These are phyloP conservation scores for Thalassiosira delicatula DNA, from an alignment of 352 stramenopile species.

Conservation along the genomic window DNA sequence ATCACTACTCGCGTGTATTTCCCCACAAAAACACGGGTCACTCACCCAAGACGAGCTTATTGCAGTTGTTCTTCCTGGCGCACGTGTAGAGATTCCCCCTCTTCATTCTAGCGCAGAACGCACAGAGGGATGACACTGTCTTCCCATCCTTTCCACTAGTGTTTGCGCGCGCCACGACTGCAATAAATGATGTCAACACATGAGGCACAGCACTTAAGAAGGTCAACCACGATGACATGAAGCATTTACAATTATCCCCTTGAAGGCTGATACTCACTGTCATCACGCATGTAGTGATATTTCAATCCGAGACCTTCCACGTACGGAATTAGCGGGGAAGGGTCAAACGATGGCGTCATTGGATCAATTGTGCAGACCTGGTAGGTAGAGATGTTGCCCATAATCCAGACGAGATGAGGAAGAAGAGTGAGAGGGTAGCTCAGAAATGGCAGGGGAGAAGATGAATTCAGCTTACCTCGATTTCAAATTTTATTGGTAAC, in stretches of 20 bases:
- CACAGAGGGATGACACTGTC: conserved; percentile 90
- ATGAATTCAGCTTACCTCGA: conserved; percentile 79
- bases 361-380: conserved; percentile 94
- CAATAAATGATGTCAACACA: conserved; percentile 33
- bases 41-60: conserved; percentile 86
- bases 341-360: conserved; percentile 96
- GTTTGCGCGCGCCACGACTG: conserved; percentile 84
- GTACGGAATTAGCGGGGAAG: conserved; percentile 95
- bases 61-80: conserved; percentile 92
- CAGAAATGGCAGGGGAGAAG: background rate
- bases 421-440: too few relatives aligned
- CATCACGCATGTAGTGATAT: conserved; percentile 94
- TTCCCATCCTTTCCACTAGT: conserved; percentile 82
- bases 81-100: conserved; percentile 95
- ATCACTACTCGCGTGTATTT: too few relatives aligned
- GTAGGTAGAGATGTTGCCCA: background rate
- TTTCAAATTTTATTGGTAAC: conserved; percentile 92
- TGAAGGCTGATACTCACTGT: conserved; percentile 73
- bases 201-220: too few relatives aligned
- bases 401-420: background rate
- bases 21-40: conserved; percentile 10
- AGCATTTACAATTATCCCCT: too few relatives aligned
- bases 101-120: conserved; percentile 97
- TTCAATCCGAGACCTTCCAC: conserved; percentile 92
- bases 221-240: too few relatives aligned